These are phyloP conservation scores for Trichoderma erinaceum DNA, from an alignment of 495 filamentous ascomycete species.

Conservation along the genomic window DNA sequence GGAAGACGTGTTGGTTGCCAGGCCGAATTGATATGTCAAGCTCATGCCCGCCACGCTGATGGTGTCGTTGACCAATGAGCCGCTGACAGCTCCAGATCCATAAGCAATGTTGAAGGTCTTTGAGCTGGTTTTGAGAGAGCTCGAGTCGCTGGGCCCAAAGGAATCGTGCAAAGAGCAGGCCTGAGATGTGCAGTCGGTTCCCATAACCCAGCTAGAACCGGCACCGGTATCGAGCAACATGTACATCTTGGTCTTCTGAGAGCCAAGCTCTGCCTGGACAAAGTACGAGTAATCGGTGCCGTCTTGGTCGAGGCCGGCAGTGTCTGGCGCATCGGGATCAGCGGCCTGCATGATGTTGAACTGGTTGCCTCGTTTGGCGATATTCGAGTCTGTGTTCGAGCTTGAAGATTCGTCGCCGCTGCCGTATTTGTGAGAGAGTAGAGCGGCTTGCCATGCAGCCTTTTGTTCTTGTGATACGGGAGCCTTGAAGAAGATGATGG, in stretches of 20 bases:
- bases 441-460: conserved; percentile 6
- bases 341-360: conserved; percentile 54
- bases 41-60: conserved; percentile 58
- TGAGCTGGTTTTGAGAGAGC: conserved; percentile 41
- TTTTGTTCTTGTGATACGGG: conserved; percentile 1
- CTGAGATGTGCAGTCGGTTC: conserved; percentile 51
- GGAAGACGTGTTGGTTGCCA: conserved; percentile 57
- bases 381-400: conserved; percentile 16
- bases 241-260: conserved; percentile 54
- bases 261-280: conserved; percentile 58
- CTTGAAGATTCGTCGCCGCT: conserved; percentile 19
- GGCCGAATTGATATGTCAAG: conserved; percentile 58
- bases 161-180: conserved; percentile 61
- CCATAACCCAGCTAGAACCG: conserved; percentile 73
- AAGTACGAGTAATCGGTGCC: conserved; percentile 78
- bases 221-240: conserved; percentile 78
- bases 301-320: conserved; percentile 64
- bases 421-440: conserved; percentile 16
- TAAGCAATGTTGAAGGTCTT: conserved; percentile 58
- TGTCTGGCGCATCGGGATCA: conserved; percentile 48
- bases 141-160: conserved; percentile 57
- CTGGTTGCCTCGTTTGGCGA: conserved; percentile 36
- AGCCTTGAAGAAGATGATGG: conserved; percentile 17
- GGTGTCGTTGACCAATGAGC: conserved; percentile 56
- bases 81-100: conserved; percentile 63